Conservation (phyloP, 306 rosid genomes). For the Betula pendula region DNA sequence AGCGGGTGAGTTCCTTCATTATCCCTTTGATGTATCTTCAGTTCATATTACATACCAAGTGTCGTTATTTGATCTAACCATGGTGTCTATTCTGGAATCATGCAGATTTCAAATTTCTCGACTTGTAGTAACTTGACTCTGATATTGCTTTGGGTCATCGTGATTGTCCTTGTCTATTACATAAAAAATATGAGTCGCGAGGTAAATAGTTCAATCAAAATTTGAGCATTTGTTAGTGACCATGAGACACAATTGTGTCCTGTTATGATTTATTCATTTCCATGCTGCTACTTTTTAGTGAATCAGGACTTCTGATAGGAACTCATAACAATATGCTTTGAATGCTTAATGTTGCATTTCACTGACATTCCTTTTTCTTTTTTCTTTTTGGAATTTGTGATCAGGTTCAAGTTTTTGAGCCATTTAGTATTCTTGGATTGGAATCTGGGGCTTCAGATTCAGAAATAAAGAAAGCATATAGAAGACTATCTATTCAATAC, state of each 20-base stretch:
- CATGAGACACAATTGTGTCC: neutral
- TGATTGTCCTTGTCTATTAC: slow-evolving; percentile 84
- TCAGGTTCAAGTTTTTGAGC: slow-evolving; percentile 89
- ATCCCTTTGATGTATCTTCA: neutral
- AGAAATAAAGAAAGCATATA: slow-evolving; percentile 85
- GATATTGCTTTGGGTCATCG: slow-evolving; percentile 78
- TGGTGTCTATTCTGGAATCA: slow-evolving; percentile 11
- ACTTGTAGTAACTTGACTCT: slow-evolving; percentile 77
- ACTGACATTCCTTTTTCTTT: slow-evolving; percentile 6
- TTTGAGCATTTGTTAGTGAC: slow-evolving; percentile 13
- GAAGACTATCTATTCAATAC: slow-evolving; percentile 82
- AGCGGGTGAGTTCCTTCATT: slow-evolving; percentile 55
- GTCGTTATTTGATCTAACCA: neutral
- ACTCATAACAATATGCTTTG: neutral
- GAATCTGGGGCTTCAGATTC: slow-evolving; percentile 70
- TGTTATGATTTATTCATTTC: neutral
- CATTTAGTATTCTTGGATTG: slow-evolving; percentile 83
- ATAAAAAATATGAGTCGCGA: slow-evolving; percentile 79
- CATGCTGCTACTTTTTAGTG: neutral
- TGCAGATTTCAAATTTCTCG: slow-evolving; percentile 89
- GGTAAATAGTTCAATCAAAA: slow-evolving; percentile 49
- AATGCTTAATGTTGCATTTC: slow-evolving; percentile 16
- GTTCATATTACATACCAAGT: neutral
- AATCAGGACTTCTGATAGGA: slow-evolving; percentile 13
- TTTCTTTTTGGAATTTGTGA: slow-evolving; percentile 5